phyloP scores from a whole-genome alignment of 345 rosid genomes.

The Crucihimalaya himalaica region DNA sequence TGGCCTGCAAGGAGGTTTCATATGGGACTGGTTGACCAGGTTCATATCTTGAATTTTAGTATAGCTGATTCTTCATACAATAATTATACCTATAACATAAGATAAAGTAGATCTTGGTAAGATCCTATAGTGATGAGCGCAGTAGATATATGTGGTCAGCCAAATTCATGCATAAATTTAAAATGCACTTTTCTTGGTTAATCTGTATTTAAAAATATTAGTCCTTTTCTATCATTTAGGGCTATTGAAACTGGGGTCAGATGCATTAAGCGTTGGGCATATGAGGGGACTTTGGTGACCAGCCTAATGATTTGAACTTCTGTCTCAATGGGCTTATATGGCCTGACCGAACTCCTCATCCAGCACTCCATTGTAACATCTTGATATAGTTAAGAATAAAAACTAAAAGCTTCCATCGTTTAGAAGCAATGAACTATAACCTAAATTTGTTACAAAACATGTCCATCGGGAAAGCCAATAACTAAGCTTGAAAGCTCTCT shows the following conservation, averaged over 20 bases:
- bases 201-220: neutral
- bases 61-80: neutral
- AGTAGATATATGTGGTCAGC: conserved; percentile 9
- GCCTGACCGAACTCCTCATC: conserved; percentile 98
- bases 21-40: conserved; percentile 99
- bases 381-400: conserved; percentile 22
- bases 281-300: conserved; percentile 98
- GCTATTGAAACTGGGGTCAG: conserved; percentile 65
- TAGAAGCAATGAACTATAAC: conserved; percentile 10
- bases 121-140: neutral
- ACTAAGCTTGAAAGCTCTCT: neutral
- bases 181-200: neutral
- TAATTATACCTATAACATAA: neutral
- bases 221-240: conserved; percentile 49
- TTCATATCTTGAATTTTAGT: conserved; percentile 34
- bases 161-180: conserved; percentile 9
- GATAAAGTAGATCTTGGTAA: conserved; percentile 15
- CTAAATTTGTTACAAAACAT: neutral
- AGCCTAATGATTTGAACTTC: conserved; percentile 92
- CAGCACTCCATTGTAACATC: conserved; percentile 76
- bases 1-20: conserved; percentile 99
- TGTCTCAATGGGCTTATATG: conserved; percentile 87
- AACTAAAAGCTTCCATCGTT: neutral
- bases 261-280: conserved; percentile 86
- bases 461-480: neutral